Evolutionary conservation across 495 filamentous ascomycete species (phyloP), one percentile per base, ranked within the genome.

Genomic region (Usnea hakonensis): DNA sequence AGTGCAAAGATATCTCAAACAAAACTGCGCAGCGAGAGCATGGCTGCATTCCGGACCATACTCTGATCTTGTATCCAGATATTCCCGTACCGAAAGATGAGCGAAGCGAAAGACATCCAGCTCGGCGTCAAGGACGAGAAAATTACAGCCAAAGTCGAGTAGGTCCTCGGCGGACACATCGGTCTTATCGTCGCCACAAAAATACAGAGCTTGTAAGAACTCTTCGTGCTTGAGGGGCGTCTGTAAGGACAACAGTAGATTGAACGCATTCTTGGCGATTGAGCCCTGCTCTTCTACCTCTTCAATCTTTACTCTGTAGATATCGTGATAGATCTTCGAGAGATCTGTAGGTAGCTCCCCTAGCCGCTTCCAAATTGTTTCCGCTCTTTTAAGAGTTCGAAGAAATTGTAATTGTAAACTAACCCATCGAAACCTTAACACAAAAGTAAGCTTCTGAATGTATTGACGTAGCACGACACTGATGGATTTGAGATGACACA

Each of bases 361-460:
- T 54, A 73, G 64, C 23, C 62, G 55, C 11, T 66, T 55, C 41
- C 58, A 52, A 33, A 73, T 55, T 33, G 68, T 65, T 2, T 30
- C 58, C 35, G 66, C 61, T 11, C 66, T 44, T 9, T 61, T 66
- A 23, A 72, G 57, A 11, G 63, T 60, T 48, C 73, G 69, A 10
- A 75, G 61, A 55, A 60, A 52, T 43, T 73, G 62, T n/a, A 74
- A 58, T 52, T 76, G 72, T 33, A 74, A 61, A 41, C 71, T 67
- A n/a, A 60, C 72, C 69, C 70, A 74, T 11, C 68, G 72, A 40
- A 75, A 76, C 73, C 73, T 76, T n/a, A 23, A 23, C 2, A n/a
- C 7, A 35, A 3, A 33, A 37, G 11, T 36, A 5, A 36, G 35
- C 35, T 5, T 36, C 35, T 36, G 11, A n/a, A n/a, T n/a, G n/a